Percentiles rank a stretch among this genome's conserved stretches.
Evolutionary conservation across 140 eudicot genomes (phyloP).

Genomic region (Anethum foeniculum): DNA sequence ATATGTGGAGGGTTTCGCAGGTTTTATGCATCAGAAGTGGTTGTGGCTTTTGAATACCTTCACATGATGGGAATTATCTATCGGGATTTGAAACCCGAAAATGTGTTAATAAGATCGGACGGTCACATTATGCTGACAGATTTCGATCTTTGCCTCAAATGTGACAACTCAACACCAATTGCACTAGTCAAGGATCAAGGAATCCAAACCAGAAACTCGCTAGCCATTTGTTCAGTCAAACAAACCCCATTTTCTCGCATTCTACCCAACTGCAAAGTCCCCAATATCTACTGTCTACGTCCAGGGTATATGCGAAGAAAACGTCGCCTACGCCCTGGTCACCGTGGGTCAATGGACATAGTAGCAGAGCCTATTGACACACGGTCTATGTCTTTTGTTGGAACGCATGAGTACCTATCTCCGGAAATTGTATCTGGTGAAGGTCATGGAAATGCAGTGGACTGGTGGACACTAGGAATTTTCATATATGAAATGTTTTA

Average conservation of each 20-base stretch:
- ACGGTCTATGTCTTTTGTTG: constrained; percentile 84
- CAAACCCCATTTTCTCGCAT: constrained; percentile 27
- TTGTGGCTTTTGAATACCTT: constrained; percentile 72
- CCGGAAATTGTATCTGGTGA: constrained; percentile 75
- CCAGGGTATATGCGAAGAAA: constrained; percentile 12
- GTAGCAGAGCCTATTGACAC: constrained; percentile 73
- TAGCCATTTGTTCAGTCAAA: constrained; percentile 11
- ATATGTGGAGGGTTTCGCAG: constrained; percentile 22
- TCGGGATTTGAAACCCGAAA: constrained; percentile 78
- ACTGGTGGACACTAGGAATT: constrained; percentile 87
- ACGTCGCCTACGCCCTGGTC: constrained; percentile 13
- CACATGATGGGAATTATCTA: constrained; percentile 77
- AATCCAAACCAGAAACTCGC: constrained; percentile 19
- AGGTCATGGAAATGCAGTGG: constrained; percentile 86
- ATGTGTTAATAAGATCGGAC: constrained; percentile 60
- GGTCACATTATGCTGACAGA: constrained; percentile 85
- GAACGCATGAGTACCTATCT: constrained; percentile 78
- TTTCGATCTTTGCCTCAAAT: constrained; percentile 69
- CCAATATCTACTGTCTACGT: constrained; percentile 47
- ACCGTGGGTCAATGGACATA: constrained; percentile 32
- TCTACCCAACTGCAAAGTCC: constrained; percentile 40
- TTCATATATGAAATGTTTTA: constrained; percentile 67
- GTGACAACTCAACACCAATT: constrained; percentile 34
- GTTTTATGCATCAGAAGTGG: constrained; percentile 80
- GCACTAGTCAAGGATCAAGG: constrained; percentile 44